A percentile compares a stretch with the other conserved stretches of the same genome.
These are phyloP conservation scores for Chalciporus sp. DNA, from an alignment of 1,284 basidiomycete species.

Conservation along the genomic window DNA sequence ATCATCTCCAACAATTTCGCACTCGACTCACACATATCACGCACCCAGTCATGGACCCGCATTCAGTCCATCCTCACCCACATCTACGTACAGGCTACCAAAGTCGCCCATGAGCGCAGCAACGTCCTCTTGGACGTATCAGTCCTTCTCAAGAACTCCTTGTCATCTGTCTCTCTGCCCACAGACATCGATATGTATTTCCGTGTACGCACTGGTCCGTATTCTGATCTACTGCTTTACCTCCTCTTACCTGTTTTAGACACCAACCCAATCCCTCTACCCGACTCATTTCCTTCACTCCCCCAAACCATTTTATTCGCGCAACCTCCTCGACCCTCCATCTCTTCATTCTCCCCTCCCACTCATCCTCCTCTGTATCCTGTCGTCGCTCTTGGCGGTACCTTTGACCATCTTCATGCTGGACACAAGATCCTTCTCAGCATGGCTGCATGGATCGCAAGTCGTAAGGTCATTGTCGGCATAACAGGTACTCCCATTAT, in stretches of 20 bases:
- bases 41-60: slow-evolving; percentile 54
- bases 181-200: slow-evolving; percentile 49
- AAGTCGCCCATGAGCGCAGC: slow-evolving; percentile 63
- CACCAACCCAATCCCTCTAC: slow-evolving; percentile 17
- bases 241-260: slow-evolving; percentile 10
- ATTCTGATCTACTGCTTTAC: not conserved
- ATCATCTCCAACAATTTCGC: slow-evolving; percentile 62
- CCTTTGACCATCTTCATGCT: slow-evolving; percentile 97
- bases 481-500: slow-evolving; percentile 64
- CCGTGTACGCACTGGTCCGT: slow-evolving; percentile 51
- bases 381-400: slow-evolving; percentile 66
- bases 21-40: slow-evolving; percentile 42
- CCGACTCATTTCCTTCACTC: slow-evolving; percentile 22
- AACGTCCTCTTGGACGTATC: slow-evolving; percentile 71
- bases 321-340: slow-evolving; percentile 1
- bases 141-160: slow-evolving; percentile 59
- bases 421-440: slow-evolving; percentile 97
- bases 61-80: slow-evolving; percentile 71
- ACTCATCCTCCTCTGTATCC: slow-evolving; percentile 39
- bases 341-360: not conserved
- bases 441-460: slow-evolving; percentile 84
- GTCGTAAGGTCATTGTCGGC: slow-evolving; percentile 84
- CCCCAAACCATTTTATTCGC: slow-evolving; percentile 39
- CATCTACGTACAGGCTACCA: slow-evolving; percentile 75
- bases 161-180: slow-evolving; percentile 42